These are phyloP conservation scores for Aspergillus olivimuriae DNA, from an alignment of 495 filamentous ascomycete species.

Conservation along the genomic window DNA sequence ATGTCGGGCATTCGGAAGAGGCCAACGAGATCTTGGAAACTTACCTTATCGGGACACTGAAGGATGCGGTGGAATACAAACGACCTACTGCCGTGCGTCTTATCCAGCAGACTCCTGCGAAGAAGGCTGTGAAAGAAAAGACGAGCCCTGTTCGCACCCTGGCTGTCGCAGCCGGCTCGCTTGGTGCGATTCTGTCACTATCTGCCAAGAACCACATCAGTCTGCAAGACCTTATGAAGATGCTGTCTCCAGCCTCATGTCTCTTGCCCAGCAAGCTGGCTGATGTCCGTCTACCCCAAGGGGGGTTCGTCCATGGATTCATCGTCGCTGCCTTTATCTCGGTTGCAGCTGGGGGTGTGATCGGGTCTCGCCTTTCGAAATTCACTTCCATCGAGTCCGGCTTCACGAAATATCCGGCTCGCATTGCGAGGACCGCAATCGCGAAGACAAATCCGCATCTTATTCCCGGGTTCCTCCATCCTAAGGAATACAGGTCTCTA, in stretches of 20 bases:
- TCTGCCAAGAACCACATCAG: background rate
- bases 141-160: background rate
- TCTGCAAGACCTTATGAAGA: background rate
- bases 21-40: slow-evolving; percentile 2
- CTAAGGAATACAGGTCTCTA: slow-evolving; percentile 39
- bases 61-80: slow-evolving; percentile 22
- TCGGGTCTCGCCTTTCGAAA: slow-evolving; percentile 17
- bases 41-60: slow-evolving; percentile 23
- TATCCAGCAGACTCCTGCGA: slow-evolving; percentile 13
- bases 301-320: slow-evolving; percentile 31
- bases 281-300: slow-evolving; percentile 12
- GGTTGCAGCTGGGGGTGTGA: slow-evolving; percentile 16
- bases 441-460: slow-evolving; percentile 27
- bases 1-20: slow-evolving; percentile 40
- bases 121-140: slow-evolving; percentile 1
- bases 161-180: background rate
- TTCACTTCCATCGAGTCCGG: slow-evolving; percentile 27
- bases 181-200: background rate
- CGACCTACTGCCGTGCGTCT: slow-evolving; percentile 23
- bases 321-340: slow-evolving; percentile 24
- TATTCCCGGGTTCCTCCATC: slow-evolving; percentile 34
- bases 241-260: background rate
- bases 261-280: slow-evolving; percentile 14
- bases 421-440: slow-evolving; percentile 23
- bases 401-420: slow-evolving; percentile 36